Evolutionary conservation across 2,329 filamentous ascomycete genomes (phyloP).

Genomic region (Alternaria sp.): DNA sequence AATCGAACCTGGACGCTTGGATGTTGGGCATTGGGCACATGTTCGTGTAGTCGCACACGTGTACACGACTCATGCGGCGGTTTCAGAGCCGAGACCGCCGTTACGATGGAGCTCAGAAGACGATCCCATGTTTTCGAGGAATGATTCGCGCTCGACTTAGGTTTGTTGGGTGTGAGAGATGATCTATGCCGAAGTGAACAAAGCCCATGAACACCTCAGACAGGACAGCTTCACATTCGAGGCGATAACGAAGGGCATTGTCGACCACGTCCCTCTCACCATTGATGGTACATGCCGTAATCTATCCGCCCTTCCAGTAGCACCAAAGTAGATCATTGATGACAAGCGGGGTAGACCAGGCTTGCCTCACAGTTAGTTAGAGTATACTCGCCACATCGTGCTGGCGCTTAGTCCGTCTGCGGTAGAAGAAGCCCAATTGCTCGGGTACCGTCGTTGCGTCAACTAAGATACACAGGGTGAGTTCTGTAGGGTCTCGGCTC

Average conservation of each 20-base stretch:
- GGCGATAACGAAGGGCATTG: background rate
- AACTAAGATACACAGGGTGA: constrained; percentile 4
- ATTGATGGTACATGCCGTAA: constrained; percentile 1
- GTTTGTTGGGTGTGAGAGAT: background rate
- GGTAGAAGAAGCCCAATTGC: constrained; percentile 6
- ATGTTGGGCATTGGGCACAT: constrained; percentile 23
- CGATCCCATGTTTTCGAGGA: background rate
- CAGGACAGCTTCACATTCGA: constrained; percentile 5
- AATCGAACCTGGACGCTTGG: constrained; percentile 6
- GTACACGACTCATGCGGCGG: constrained; percentile 12
- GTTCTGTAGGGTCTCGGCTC: background rate
- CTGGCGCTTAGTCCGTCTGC: constrained; percentile 8
- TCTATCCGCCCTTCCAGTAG: background rate
- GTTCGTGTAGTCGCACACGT: constrained; percentile 19
- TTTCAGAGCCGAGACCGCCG: constrained; percentile 9
- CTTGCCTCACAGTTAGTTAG: constrained; percentile 5
- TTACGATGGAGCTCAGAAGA: background rate
- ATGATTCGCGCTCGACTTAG: background rate
- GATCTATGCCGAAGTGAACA: background rate
- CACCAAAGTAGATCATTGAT: background rate
- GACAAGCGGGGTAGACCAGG: constrained; percentile 23
- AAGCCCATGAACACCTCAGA: background rate
- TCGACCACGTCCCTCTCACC: background rate
- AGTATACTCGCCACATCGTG: constrained; percentile 12
- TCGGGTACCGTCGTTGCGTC: constrained; percentile 9